phyloP scores from a whole-genome alignment of 2,329 filamentous ascomycete genomes.

The Fusarium graminum region DNA sequence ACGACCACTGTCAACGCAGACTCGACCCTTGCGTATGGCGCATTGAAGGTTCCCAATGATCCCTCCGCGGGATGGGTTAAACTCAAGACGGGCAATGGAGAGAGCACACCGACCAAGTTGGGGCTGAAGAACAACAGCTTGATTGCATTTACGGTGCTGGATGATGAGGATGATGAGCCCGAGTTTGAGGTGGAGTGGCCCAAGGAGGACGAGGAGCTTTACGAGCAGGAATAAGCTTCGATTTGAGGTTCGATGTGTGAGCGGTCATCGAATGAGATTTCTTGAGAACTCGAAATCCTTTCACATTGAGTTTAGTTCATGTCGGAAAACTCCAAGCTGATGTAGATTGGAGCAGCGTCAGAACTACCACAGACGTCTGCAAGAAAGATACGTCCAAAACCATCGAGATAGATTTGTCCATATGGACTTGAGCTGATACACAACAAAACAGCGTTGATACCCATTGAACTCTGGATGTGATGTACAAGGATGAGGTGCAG shows the following conservation, averaged over 20 bases:
- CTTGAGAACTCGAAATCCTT: background rate
- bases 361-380: background rate
- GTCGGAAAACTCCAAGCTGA: background rate
- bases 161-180: conserved; percentile 56
- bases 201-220: conserved; percentile 57
- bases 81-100: conserved; percentile 55
- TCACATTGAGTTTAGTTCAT: background rate
- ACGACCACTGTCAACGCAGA: conserved; percentile 57
- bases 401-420: background rate
- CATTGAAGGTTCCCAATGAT: conserved; percentile 61
- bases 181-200: conserved; percentile 63
- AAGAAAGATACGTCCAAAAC: background rate
- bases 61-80: conserved; percentile 63
- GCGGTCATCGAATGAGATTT: too few relatives aligned
- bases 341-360: background rate
- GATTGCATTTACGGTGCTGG: conserved; percentile 64
- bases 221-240: conserved; percentile 39
- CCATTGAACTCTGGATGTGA: conserved; percentile 12
- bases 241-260: accelerated
- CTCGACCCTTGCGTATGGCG: conserved; percentile 61
- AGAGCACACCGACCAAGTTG: conserved; percentile 57
- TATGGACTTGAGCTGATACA: too few relatives aligned
- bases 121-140: conserved; percentile 62
- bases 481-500: conserved; percentile 10
- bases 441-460: conserved; percentile 16